A percentile compares a stretch with the other conserved stretches of the same genome.
phyloP scores from a whole-genome alignment of 495 filamentous ascomycete genomes.

The Venustampulla echinocandica region DNA sequence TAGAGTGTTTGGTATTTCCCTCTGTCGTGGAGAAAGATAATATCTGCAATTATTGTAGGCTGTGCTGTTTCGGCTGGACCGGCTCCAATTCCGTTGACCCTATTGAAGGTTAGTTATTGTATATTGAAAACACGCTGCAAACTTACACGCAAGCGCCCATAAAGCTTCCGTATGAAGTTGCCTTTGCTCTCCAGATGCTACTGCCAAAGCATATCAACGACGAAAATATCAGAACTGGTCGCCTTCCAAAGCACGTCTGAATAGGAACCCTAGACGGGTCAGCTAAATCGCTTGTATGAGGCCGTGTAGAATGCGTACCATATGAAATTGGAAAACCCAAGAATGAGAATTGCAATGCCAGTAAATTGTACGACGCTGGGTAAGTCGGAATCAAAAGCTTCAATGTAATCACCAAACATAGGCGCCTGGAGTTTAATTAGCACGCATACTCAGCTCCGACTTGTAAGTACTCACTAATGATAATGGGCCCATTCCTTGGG shows the following conservation, averaged over 20 bases:
- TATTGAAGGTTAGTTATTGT: constrained; percentile 2
- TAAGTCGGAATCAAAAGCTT: constrained; percentile 16
- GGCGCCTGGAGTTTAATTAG: constrained; percentile 9
- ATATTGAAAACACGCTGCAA: background rate
- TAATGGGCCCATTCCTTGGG: constrained; percentile 18
- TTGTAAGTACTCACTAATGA: constrained; percentile 20
- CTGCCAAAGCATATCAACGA: constrained; percentile 47
- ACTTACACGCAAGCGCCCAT: constrained; percentile 50
- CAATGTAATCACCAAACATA: constrained; percentile 21
- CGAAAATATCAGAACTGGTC: constrained; percentile 49
- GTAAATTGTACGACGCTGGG: constrained; percentile 18
- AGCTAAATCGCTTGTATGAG: background rate
- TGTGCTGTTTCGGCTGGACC: constrained; percentile 47
- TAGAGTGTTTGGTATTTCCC: constrained; percentile 59
- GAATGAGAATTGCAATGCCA: constrained; percentile 52
- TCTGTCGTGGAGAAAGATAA: constrained; percentile 57
- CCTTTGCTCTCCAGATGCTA: constrained; percentile 52
- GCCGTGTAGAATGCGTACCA: constrained; percentile 25
- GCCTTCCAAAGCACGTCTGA: constrained; percentile 48
- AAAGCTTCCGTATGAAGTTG: constrained; percentile 48
- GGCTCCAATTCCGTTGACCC: constrained; percentile 54
- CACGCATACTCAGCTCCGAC: background rate
- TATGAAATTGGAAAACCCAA: constrained; percentile 60
- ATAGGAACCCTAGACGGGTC: constrained; percentile 39
- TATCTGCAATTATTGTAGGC: constrained; percentile 54